These are phyloP conservation scores for Eucalyptus cloeziana DNA, from an alignment of 345 rosid genomes.

Conservation along the genomic window DNA sequence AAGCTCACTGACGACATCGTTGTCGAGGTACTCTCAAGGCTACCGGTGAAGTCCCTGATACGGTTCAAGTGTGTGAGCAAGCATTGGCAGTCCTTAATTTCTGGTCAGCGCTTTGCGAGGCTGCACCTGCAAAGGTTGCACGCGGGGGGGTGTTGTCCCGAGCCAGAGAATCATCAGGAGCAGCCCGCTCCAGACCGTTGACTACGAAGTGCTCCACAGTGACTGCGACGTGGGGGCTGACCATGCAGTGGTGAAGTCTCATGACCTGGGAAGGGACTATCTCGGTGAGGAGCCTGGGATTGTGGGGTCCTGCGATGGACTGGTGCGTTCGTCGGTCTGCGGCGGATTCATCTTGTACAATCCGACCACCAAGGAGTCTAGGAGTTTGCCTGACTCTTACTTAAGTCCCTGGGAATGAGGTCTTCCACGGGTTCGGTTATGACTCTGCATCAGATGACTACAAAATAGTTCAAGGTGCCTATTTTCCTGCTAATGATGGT, in stretches of 20 bases:
- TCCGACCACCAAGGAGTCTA: not conserved
- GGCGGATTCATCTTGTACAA: not conserved
- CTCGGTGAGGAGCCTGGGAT: not conserved
- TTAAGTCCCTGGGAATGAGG: not conserved
- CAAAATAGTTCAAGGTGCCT: not conserved
- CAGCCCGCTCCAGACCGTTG: not conserved
- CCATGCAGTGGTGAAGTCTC: not conserved
- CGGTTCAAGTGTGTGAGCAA: not conserved
- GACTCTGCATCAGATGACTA: not conserved
- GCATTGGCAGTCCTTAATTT: not conserved
- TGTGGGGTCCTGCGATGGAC: not conserved
- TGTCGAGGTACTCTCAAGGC: not conserved
- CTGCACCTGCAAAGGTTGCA: not conserved
- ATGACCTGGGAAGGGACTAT: not conserved
- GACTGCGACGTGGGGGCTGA: not conserved
- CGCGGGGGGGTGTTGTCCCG: not conserved
- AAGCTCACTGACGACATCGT: not conserved
- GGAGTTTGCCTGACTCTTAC: not conserved
- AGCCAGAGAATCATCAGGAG: not conserved
- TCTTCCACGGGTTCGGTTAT: not conserved
- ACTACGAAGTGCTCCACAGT: not conserved
- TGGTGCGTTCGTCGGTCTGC: not conserved
- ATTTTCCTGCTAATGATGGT: not conserved
- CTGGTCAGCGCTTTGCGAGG: not conserved
- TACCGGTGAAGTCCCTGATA: not conserved